Conservation (phyloP, 768 basidiomycete species). For the Lactarius psammicola region DNA sequence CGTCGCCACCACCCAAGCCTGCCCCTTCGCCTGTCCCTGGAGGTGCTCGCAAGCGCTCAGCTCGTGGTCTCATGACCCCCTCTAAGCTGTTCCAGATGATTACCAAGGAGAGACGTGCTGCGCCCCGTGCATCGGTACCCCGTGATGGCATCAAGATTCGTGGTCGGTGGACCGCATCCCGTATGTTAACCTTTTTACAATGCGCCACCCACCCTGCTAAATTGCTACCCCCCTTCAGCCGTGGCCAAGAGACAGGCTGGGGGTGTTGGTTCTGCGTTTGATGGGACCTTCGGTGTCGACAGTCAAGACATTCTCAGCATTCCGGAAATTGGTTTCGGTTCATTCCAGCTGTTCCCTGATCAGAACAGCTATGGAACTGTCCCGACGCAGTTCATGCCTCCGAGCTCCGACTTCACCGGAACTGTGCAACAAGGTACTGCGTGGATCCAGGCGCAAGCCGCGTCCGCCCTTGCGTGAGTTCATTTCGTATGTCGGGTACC, state of each 20-base stretch:
- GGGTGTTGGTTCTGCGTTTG: slow-evolving; percentile 36
- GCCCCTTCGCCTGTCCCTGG: slow-evolving; percentile 25
- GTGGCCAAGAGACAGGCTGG: slow-evolving; percentile 13
- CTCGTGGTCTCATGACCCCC: slow-evolving; percentile 27
- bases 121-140: slow-evolving; percentile 1
- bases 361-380: slow-evolving; percentile 35
- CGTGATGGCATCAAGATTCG: slow-evolving; percentile 28
- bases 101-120: slow-evolving; percentile 25
- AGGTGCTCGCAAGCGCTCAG: slow-evolving; percentile 14
- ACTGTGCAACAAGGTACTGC: slow-evolving; percentile 34
- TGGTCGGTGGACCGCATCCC: slow-evolving; percentile 31
- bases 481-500: not conserved
- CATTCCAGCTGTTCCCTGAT: slow-evolving; percentile 43
- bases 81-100: slow-evolving; percentile 26
- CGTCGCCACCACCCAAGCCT: slow-evolving; percentile 13
- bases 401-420: slow-evolving; percentile 25
- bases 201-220: not conserved
- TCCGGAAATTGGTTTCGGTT: slow-evolving; percentile 38
- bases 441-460: slow-evolving; percentile 36
- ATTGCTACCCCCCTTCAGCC: slow-evolving; percentile 2
- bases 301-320: slow-evolving; percentile 38
- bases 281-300: slow-evolving; percentile 40
- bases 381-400: slow-evolving; percentile 9
- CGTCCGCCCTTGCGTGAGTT: slow-evolving; percentile 26
- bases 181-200: slow-evolving; percentile 16